These are phyloP conservation scores for Monilinia vaccinii-corymbosi DNA, from an alignment of 2,329 filamentous ascomycete species.

Conservation along the genomic window DNA sequence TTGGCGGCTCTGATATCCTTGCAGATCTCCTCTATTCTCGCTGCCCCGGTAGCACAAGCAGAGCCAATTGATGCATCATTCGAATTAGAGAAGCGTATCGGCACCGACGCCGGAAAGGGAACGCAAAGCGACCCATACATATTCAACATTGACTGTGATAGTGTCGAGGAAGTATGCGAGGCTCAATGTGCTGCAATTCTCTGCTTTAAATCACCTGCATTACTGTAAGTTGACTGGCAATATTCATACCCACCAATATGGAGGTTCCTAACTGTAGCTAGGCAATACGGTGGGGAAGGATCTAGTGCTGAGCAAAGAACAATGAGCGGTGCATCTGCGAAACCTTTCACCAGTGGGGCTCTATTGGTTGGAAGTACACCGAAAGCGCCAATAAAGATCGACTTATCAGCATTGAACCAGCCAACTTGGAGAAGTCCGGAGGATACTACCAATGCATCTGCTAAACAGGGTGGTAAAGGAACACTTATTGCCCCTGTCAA, in stretches of 20 bases:
- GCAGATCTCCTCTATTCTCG: background rate
- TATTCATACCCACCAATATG: no score
- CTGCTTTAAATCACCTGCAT: conserved; percentile 1
- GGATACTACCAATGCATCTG: conserved; percentile 4
- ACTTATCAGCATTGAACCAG: background rate
- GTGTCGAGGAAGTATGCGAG: conserved; percentile 5
- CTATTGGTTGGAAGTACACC: background rate
- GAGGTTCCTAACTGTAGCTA: background rate
- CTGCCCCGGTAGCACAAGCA: conserved; percentile 1
- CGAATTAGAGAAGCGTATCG: background rate
- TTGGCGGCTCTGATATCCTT: background rate
- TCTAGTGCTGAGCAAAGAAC: background rate
- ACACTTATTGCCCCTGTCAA: conserved; percentile 4
- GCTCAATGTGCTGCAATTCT: conserved; percentile 8
- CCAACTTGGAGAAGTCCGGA: background rate
- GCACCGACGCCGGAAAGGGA: background rate
- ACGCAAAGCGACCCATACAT: background rate
- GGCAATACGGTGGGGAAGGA: background rate
- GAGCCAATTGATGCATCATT: background rate
- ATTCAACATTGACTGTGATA: background rate
- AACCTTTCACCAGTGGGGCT: background rate
- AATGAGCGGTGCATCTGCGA: background rate
- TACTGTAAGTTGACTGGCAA: background rate
- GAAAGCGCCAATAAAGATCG: background rate
- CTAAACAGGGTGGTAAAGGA: background rate